Percentiles rank a stretch among this genome's conserved stretches.
These are phyloP conservation scores for Echria macrotheca DNA, from an alignment of 495 filamentous ascomycete genomes.

Conservation along the genomic window DNA sequence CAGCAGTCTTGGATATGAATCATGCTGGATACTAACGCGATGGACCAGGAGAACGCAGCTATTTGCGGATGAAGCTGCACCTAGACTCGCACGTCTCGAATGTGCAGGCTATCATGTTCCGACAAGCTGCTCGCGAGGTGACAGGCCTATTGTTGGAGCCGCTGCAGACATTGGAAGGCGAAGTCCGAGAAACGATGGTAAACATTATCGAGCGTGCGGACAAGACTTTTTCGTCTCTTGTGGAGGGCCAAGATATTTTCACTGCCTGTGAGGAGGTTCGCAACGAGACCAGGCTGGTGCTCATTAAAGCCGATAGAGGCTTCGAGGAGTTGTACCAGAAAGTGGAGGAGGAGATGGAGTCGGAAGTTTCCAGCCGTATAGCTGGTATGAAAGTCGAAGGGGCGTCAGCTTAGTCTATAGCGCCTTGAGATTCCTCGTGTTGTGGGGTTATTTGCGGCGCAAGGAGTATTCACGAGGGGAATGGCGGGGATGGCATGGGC, in stretches of 20 bases:
- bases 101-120: slow-evolving; percentile 42
- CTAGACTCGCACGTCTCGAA: slow-evolving; percentile 42
- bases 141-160: slow-evolving; percentile 28
- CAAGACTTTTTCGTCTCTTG: too few relatives aligned
- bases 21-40: not conserved
- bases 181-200: not conserved
- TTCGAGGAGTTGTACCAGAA: not conserved
- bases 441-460: too few relatives aligned
- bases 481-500: too few relatives aligned
- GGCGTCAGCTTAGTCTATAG: too few relatives aligned
- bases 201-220: too few relatives aligned
- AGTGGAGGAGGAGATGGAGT: too few relatives aligned
- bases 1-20: not conserved
- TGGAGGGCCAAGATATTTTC: slow-evolving; percentile 21
- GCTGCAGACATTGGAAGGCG: slow-evolving; percentile 10
- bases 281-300: not conserved
- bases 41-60: slow-evolving; percentile 34
- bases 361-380: too few relatives aligned
- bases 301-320: slow-evolving; percentile 3
- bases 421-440: too few relatives aligned
- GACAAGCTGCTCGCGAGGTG: slow-evolving; percentile 31
- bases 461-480: too few relatives aligned
- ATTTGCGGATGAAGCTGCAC: slow-evolving; percentile 42
- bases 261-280: not conserved
- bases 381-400: too few relatives aligned